These are phyloP conservation scores for Trichophyton verrucosum DNA, from an alignment of 2,329 filamentous ascomycete species.

Conservation along the genomic window DNA sequence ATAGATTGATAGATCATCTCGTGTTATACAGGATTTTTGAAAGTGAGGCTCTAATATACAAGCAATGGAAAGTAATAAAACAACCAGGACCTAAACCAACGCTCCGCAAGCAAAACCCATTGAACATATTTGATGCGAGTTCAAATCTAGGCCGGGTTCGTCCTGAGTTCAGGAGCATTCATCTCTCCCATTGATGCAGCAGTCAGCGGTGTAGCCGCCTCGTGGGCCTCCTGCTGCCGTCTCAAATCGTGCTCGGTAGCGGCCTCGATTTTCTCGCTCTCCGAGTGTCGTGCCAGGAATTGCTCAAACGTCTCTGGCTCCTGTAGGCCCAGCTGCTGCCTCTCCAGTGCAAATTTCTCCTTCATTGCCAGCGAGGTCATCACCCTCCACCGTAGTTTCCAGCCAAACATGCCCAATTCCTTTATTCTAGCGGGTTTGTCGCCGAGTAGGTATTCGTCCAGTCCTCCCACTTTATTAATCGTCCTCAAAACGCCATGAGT, in stretches of 20 bases:
- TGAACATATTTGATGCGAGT: not conserved
- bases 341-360: conserved; percentile 52
- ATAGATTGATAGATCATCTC: not conserved
- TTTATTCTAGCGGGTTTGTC: conserved; percentile 64
- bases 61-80: not conserved
- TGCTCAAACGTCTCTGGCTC: conserved; percentile 26
- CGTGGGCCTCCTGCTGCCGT: not conserved
- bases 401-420: conserved; percentile 80
- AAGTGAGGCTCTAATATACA: not conserved
- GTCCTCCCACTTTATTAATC: conserved; percentile 72
- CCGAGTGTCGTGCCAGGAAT: conserved; percentile 34
- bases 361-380: conserved; percentile 65
- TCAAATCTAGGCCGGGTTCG: not conserved
- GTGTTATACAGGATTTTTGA: not conserved
- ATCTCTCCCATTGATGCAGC: not conserved
- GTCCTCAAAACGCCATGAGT: conserved; percentile 36
- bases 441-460: conserved; percentile 84
- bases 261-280: conserved; percentile 28
- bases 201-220: not conserved
- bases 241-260: conserved; percentile 19
- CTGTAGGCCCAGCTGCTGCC: conserved; percentile 52
- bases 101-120: not conserved
- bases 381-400: conserved; percentile 78
- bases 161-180: not conserved
- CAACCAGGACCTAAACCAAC: not conserved